phyloP scores from a whole-genome alignment of 1,139 yeast species.

The Scheffersomyces segobiensis region DNA sequence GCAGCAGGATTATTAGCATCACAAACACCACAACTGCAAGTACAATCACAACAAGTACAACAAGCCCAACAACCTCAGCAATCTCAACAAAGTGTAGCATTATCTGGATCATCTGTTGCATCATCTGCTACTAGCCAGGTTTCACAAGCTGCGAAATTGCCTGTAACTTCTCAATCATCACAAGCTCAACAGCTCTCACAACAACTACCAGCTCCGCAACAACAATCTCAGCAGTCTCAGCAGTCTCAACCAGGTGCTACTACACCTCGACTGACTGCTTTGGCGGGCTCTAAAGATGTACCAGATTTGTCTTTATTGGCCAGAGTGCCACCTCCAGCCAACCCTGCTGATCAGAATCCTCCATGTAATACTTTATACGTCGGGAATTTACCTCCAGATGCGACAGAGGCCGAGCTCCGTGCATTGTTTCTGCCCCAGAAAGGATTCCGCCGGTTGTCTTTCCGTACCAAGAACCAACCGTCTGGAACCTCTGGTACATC shows the following conservation, averaged over 20 bases:
- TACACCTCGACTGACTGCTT: slow-evolving; percentile 9
- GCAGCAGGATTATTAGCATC: slow-evolving; percentile 14
- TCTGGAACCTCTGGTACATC: slow-evolving; percentile 22
- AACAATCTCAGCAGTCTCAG: slow-evolving; percentile 1
- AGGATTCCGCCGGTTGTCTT: slow-evolving; percentile 89
- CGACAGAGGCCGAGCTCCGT: slow-evolving; percentile 89
- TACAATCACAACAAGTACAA: slow-evolving; percentile 10
- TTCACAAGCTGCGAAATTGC: background rate
- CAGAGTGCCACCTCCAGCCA: slow-evolving; percentile 91
- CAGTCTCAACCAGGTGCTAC: slow-evolving; percentile 10
- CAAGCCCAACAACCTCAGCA: slow-evolving; percentile 13
- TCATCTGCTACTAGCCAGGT: background rate
- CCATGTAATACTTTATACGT: slow-evolving; percentile 97
- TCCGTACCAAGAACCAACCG: slow-evolving; percentile 69
- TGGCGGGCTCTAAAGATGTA: slow-evolving; percentile 35
- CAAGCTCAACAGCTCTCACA: slow-evolving; percentile 1
- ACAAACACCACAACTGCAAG: slow-evolving; percentile 8
- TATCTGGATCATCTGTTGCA: background rate
- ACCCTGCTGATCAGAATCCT: slow-evolving; percentile 98
- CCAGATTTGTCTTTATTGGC: slow-evolving; percentile 75
- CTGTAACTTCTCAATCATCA: background rate
- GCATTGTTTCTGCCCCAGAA: slow-evolving; percentile 84
- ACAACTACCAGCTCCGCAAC: slow-evolving; percentile 1
- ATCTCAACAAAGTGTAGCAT: slow-evolving; percentile 3
- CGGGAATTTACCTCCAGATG: slow-evolving; percentile 96